Evolutionary conservation across 495 filamentous ascomycete species (phyloP).

Genomic region (Podospora bellae-mahoneyi): DNA sequence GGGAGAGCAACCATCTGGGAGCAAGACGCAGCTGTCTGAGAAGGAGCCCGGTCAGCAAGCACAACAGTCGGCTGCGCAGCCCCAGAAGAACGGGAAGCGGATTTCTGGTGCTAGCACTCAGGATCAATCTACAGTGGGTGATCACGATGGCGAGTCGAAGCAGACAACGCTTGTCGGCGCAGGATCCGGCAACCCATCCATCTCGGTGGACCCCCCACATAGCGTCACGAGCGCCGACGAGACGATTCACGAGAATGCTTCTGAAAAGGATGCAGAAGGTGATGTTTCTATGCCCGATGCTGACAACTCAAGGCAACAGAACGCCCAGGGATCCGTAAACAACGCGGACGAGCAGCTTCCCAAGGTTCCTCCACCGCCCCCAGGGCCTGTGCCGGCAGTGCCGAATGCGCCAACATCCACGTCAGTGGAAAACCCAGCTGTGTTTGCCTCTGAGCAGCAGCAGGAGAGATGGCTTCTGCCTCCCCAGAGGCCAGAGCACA

Average conservation of each 20-base stretch:
- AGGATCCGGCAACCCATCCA: constrained; percentile 37
- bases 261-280: constrained; percentile 48
- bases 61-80: constrained; percentile 30
- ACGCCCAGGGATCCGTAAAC: constrained; percentile 19
- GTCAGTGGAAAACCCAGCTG: constrained; percentile 30
- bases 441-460: constrained; percentile 40
- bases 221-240: constrained; percentile 22
- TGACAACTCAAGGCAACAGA: constrained; percentile 28
- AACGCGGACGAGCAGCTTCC: constrained; percentile 37
- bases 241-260: constrained; percentile 27
- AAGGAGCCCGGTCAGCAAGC: constrained; percentile 39
- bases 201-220: constrained; percentile 45
- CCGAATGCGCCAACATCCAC: constrained; percentile 28
- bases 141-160: constrained; percentile 46
- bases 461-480: constrained; percentile 70
- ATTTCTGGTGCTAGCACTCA: constrained; percentile 43
- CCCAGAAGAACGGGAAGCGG: constrained; percentile 39
- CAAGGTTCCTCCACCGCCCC: constrained; percentile 59
- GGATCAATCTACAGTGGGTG: constrained; percentile 43
- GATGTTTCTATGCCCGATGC: constrained; percentile 65
- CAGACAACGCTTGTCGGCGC: constrained; percentile 43
- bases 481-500: constrained; percentile 69
- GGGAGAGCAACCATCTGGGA: constrained; percentile 50
- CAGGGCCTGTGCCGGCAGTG: constrained; percentile 42
- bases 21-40: constrained; percentile 46